Percentiles rank a stretch among this genome's conserved stretches.
Evolutionary conservation across 2,329 filamentous ascomycete species (phyloP).

Genomic region (Huntiella omanensis): DNA sequence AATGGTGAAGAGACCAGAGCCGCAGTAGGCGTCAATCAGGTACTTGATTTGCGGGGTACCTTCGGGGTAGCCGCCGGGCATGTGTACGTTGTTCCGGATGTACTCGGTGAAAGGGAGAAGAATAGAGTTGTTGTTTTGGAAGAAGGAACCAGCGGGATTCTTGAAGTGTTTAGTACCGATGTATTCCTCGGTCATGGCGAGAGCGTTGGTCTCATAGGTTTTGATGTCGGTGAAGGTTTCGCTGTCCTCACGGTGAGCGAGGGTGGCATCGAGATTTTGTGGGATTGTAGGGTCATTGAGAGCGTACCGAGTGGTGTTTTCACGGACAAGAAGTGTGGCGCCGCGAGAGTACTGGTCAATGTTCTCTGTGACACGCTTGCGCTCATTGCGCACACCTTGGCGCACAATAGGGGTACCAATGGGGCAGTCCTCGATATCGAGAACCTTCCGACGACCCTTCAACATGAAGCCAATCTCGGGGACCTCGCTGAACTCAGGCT

Average conservation of each 20-base stretch:
- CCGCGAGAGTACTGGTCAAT: conserved; percentile 57
- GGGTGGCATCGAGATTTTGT: conserved; percentile 16
- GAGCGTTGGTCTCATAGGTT: conserved; percentile 73
- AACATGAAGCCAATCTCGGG: conserved; percentile 80
- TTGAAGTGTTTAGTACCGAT: conserved; percentile 69
- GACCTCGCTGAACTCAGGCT: conserved; percentile 34
- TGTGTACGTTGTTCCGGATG: conserved; percentile 62
- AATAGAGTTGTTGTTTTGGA: conserved; percentile 99
- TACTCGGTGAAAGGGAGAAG: conserved; percentile 71
- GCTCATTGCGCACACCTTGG: conserved; percentile 58
- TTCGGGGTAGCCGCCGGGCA: conserved; percentile 20
- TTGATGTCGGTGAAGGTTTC: conserved; percentile 50
- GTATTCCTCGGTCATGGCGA: conserved; percentile 70
- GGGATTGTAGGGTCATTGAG: conserved; percentile 23
- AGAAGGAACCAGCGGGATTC: conserved; percentile 87
- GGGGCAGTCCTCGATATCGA: conserved; percentile 95
- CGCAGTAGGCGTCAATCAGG: conserved; percentile 94
- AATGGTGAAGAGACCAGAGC: conserved; percentile 92
- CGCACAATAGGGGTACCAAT: conserved; percentile 79
- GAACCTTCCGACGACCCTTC: conserved; percentile 59
- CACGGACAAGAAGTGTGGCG: conserved; percentile 74
- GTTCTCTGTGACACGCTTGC: conserved; percentile 54
- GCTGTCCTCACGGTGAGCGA: conserved; percentile 29
- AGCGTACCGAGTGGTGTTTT: conserved; percentile 53
- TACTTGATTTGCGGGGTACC: conserved; percentile 42